Evolutionary conservation across 2,329 filamentous ascomycete species (phyloP), one percentile per base, ranked within the genome.

Genomic region (Verticillium isaacii): DNA sequence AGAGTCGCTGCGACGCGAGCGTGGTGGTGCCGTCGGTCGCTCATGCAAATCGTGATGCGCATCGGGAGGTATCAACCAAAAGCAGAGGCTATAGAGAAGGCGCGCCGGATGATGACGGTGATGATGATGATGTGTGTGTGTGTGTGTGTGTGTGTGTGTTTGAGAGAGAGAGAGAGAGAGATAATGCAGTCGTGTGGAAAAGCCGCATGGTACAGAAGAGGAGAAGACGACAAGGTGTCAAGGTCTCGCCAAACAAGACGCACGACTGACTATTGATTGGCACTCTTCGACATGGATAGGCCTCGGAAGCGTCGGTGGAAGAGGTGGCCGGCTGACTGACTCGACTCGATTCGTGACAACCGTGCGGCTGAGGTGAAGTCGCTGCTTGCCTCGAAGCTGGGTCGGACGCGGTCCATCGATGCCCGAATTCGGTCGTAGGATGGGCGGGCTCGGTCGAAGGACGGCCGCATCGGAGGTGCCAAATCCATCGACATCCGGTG

Each of bases 351-450:
- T 65, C 93, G 85, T 57, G 89, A 89, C 67, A 99, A 78, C 72
- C 94, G 88, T 41, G 92, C 92, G 15, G 93, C 93, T 32, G 91
- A 93, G 0, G 94, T 97, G 71, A 97, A 97, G 70, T 98, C 95
- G 69, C 88, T 90, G 74, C 89, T 95, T 41, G 87, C 87, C 76
- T 97, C 94, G 72, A 92, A 97, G 74, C 91, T 94, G 12, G 90
- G 85, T 68, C 93, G 84, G 19, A 92, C 86, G 32, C 89, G 87
- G 71, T 98, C 95, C 86, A 96, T 94, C 0, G 92, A 96, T 65
- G 88, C 87, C 58, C 93, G 85, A 69, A 96, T 86, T 61, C 93
- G 86, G 71, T 98, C 94, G 73, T 91, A 96, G n/a, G 92, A 96
- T 50, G 92, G 92, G 66, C 92, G 82, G 5, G 89, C 82, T 64